Base-by-base conservation (phyloP, 768 basidiomycete species). In the Dacryopinax primogenitus region DNA sequence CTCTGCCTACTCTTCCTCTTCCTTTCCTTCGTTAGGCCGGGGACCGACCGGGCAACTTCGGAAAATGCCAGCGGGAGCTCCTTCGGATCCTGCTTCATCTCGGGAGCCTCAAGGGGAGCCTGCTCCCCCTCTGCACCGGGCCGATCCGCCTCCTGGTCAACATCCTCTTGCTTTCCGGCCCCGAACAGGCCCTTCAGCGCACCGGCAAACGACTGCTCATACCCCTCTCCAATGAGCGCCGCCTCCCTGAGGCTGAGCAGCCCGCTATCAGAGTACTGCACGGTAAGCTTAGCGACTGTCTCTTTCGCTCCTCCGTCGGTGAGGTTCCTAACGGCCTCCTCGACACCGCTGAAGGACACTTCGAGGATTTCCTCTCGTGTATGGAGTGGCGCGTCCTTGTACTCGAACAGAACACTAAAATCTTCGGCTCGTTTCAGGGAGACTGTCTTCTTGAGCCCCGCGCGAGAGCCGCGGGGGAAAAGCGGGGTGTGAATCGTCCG, bases 131-230 rank as follows among this genome's bases (percentile, higher is more conserved):
- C 65, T 11, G 51, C 39, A 41, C 69, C 26, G 3, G 37, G 33
- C 51, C 33, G 51, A 68, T 58, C 51, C 4, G 51, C 51, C 30
- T 67, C 64, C 15, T 66, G 44, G 39, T 69, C 67, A 18, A 61
- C 47, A n/a, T 70, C 70, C 62, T 75, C 70, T 37, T 76, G 71
- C 65, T 74, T 71, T 33, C 82, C 80, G 47, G 79, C 83, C 33
- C 88, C 88, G 71, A 97, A 95, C 66, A 99, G 76, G 41, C 85
- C 86, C 77, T 94, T 96, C 66, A 99, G 76, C 76, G 89, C 92
- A 66, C 88, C 92, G 84, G 70, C 37, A 30, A 62, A 41, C 62
- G 26, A 12, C 12, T 36, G 2, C 32, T 21, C 58, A 30, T 69
- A 69, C 33, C 51, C 67, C 26, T 65, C 62, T 47, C 67, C 65